Percentiles rank a stretch among this genome's conserved stretches.
Conservation (phyloP, 257 asterid species). For the Scutellaria baicalensis region DNA sequence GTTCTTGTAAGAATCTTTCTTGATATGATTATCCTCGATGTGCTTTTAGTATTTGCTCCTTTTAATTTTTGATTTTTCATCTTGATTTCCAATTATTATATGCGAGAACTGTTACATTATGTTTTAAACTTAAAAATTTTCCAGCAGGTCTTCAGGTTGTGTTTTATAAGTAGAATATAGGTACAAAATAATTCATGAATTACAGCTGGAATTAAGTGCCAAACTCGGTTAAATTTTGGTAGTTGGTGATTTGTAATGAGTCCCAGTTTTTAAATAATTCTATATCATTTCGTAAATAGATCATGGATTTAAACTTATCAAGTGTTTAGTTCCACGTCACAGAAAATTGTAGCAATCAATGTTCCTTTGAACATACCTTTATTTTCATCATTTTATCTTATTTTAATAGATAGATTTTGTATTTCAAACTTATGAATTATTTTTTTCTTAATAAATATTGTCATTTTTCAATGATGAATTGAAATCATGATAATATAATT, state of each 20-base stretch:
- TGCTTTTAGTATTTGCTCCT: neutral
- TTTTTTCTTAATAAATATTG: neutral
- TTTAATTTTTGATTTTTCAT: neutral
- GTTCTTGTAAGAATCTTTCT: conserved; percentile 55
- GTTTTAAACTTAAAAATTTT: neutral
- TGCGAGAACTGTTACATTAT: neutral
- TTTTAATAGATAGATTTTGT: neutral
- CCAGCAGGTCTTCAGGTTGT: neutral
- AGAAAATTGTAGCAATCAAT: neutral
- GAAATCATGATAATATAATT: too few species aligned
- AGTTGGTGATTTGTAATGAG: neutral
- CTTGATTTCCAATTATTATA: conserved; percentile 8
- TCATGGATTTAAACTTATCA: neutral
- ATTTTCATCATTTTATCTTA: neutral
- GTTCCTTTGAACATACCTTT: neutral
- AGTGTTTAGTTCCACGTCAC: neutral
- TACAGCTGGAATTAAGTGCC: neutral
- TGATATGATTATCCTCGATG: conserved; percentile 8
- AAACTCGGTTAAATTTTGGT: neutral
- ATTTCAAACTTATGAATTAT: neutral
- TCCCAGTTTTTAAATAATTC: neutral
- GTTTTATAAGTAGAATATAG: neutral
- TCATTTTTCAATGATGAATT: neutral
- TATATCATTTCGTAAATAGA: too few species aligned
- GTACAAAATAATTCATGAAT: neutral